Conservation (phyloP, 1,139 yeast genomes). For the Hyphopichia burtonii region DNA sequence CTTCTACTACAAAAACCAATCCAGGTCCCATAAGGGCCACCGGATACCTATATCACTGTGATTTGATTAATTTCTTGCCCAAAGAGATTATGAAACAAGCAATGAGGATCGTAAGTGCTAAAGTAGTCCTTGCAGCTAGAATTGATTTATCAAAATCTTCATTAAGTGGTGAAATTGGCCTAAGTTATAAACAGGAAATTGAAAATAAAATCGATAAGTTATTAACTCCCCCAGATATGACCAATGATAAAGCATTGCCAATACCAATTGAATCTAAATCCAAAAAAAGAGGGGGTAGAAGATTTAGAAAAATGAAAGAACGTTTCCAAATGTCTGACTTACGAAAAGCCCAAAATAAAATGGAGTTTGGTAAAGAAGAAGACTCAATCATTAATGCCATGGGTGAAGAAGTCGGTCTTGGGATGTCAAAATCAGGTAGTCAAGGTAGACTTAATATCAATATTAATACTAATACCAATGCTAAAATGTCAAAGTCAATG, state of each 20-base stretch:
- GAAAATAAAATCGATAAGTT: conserved; percentile 65
- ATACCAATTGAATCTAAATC: conserved; percentile 76
- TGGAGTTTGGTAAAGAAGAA: conserved; percentile 79
- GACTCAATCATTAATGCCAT: conserved; percentile 58
- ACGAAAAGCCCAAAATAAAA: conserved; percentile 78
- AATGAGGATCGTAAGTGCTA: conserved; percentile 76
- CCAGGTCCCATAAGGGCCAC: conserved; percentile 51
- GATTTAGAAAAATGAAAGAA: conserved; percentile 77
- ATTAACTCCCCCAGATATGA: conserved; percentile 73
- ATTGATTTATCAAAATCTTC: conserved; percentile 56
- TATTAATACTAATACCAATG: conserved; percentile 41
- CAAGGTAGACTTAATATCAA: conserved; percentile 31
- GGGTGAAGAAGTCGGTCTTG: conserved; percentile 83
- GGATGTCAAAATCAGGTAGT: conserved; percentile 55
- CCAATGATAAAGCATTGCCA: conserved; percentile 74
- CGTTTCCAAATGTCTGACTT: conserved; percentile 78
- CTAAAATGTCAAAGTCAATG: conserved; percentile 57
- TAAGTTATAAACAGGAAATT: conserved; percentile 58
- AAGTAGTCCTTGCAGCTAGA: conserved; percentile 79
- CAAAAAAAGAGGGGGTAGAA: conserved; percentile 83
- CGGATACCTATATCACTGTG: conserved; percentile 62
- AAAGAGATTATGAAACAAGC: conserved; percentile 65
- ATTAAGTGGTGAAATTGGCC: conserved; percentile 58
- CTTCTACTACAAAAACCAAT: conserved; percentile 26
- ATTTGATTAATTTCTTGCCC: conserved; percentile 54